Evolutionary conservation across 495 filamentous ascomycete species (phyloP), one percentile per base, ranked within the genome.

Genomic region (Hypoxylon fuscum): DNA sequence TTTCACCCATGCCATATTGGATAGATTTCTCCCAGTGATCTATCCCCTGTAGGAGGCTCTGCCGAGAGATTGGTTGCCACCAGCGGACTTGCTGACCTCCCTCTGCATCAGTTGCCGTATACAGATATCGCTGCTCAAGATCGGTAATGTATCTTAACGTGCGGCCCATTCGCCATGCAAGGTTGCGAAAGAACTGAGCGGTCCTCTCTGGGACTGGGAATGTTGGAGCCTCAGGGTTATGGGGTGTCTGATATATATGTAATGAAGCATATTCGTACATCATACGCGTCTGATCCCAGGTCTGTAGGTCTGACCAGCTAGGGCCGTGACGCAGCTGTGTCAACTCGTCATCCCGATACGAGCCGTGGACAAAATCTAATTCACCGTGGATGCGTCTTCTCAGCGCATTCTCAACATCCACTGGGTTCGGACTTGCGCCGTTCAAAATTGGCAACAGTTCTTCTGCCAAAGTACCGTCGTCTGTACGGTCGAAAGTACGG

Each of bases 161-260:
- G 27, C 61, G 58, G 9, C 69, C 69, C 67, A 69, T 67, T 8
- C 69, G 60, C 18, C 58, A 70, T 22, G 69, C 69, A 25, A 72
- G 49, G 9, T 70, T 72, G 22, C 69, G 68, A 27, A 70, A 64
- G 43, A 72, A 72, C 23, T 72, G 69, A 1, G 17, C 60, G 1
- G 69, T 72, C 50, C 22, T 70, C 43, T 70, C 67, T 0, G 69
- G 59, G 0, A 63, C 54, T 31, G 5, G 0, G 0, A 31, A 3
- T 25, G n/a, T 4, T 31, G 43, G n/a, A 2, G 2, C 41, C 3
- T n/a, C n/a, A n/a, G n/a, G n/a, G n/a, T n/a, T n/a, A n/a, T n/a
- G n/a, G n/a, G n/a, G n/a, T n/a, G n/a, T n/a, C n/a, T n/a, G 25
- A 27, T 27, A 27, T 27, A 4, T 3, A 27, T 27, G 25, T 8